Percentiles rank a stretch among this genome's conserved stretches.
phyloP scores from a whole-genome alignment of 2,329 filamentous ascomycete genomes.

The Fusarium sp. region DNA sequence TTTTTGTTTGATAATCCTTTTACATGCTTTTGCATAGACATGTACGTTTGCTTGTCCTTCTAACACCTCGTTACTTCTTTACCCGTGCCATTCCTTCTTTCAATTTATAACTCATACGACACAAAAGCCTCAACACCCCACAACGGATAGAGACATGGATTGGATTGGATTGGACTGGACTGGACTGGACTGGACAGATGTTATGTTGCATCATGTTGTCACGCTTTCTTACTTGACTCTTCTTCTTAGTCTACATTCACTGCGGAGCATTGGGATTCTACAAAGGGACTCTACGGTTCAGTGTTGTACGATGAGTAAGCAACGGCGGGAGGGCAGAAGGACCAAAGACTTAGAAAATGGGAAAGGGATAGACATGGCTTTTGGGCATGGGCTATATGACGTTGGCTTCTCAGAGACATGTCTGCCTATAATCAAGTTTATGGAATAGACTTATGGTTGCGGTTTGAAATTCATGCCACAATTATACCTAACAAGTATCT shows the following conservation, averaged over 20 bases:
- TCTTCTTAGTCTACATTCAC: constrained; percentile 10
- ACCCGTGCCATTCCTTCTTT: constrained; percentile 2
- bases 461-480: constrained; percentile 26
- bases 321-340: neutral
- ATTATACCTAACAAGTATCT: neutral
- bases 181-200: neutral
- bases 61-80: neutral
- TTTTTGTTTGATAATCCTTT: neutral
- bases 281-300: neutral
- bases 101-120: constrained; percentile 16
- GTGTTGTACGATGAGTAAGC: neutral
- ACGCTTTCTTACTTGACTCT: neutral
- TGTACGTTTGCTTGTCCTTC: constrained; percentile 2
- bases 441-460: constrained; percentile 5
- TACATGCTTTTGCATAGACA: constrained; percentile 5
- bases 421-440: neutral
- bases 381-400: constrained; percentile 6
- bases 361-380: constrained; percentile 18
- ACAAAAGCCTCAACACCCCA: constrained; percentile 11
- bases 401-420: neutral
- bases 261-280: constrained; percentile 10
- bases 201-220: neutral
- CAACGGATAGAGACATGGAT: constrained; percentile 8
- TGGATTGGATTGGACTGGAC: neutral
- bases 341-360: neutral